A percentile compares a stretch with the other conserved stretches of the same genome.
Evolutionary conservation across 140 eudicot genomes (phyloP).

Genomic region (Anethum foeniculum): DNA sequence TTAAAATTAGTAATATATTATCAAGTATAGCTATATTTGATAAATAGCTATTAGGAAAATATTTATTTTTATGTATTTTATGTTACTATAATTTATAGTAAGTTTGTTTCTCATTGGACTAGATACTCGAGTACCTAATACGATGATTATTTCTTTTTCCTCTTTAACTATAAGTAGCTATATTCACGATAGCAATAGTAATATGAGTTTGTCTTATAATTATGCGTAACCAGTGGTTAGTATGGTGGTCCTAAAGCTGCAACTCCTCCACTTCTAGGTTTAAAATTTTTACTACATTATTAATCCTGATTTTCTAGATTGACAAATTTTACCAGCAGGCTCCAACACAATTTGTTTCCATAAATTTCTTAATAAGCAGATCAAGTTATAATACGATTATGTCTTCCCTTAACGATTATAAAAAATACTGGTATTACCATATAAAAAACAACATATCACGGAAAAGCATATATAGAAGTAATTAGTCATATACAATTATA

Average conservation of each 20-base stretch:
- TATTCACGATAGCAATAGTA: not conserved
- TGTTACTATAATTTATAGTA: too few species aligned
- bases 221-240: not conserved
- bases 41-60: too few species aligned
- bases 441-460: not conserved
- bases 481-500: not conserved
- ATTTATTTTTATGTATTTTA: too few species aligned
- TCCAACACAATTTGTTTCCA: not conserved
- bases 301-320: not conserved
- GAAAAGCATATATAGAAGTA: not conserved
- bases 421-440: not conserved
- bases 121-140: not conserved
- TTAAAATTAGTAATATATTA: too few species aligned
- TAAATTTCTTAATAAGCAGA: not conserved
- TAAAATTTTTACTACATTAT: not conserved
- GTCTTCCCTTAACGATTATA: not conserved
- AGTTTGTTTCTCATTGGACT: too few species aligned
- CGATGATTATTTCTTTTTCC: not conserved
- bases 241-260: not conserved
- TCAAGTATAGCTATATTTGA: too few species aligned
- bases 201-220: not conserved
- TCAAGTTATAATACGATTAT: not conserved
- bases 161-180: not conserved
- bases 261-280: not conserved
- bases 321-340: not conserved